Evolutionary conservation across 495 filamentous ascomycete genomes (phyloP).

Genomic region (Cercophora scortea): DNA sequence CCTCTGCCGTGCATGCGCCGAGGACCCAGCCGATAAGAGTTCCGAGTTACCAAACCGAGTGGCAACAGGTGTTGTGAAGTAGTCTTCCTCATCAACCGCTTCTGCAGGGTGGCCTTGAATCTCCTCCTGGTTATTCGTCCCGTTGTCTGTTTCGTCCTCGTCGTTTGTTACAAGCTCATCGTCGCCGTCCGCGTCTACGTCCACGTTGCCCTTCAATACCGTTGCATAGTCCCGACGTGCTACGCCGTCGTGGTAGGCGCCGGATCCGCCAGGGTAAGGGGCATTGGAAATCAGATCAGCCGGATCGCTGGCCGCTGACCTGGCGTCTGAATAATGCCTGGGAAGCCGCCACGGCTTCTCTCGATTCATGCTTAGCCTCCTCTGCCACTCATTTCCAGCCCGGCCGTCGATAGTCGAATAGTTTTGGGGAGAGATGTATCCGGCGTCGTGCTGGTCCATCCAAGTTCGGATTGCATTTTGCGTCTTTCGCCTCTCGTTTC

Average conservation of each 20-base stretch:
- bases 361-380: slow-evolving; percentile 34
- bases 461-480: slow-evolving; percentile 72
- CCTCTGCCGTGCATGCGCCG: slow-evolving; percentile 14
- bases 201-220: slow-evolving; percentile 47
- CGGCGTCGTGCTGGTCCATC: slow-evolving; percentile 70
- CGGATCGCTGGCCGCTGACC: slow-evolving; percentile 48
- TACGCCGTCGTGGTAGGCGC: slow-evolving; percentile 13
- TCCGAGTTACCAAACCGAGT: slow-evolving; percentile 18
- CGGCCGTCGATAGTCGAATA: slow-evolving; percentile 40
- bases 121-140: slow-evolving; percentile 19
- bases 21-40: slow-evolving; percentile 6
- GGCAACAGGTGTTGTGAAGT: slow-evolving; percentile 37
- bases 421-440: slow-evolving; percentile 44
- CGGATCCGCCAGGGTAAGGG: slow-evolving; percentile 23
- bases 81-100: slow-evolving; percentile 31
- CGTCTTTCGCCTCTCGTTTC: slow-evolving; percentile 54
- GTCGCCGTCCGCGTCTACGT: slow-evolving; percentile 78
- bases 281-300: slow-evolving; percentile 42
- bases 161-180: slow-evolving; percentile 82
- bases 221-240: slow-evolving; percentile 20
- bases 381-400: slow-evolving; percentile 27
- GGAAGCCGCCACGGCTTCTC: slow-evolving; percentile 30
- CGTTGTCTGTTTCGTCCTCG: slow-evolving; percentile 45
- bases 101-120: slow-evolving; percentile 3
- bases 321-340: slow-evolving; percentile 36